These are phyloP conservation scores for Tolypocladium capitatum DNA, from an alignment of 2,329 filamentous ascomycete genomes.

Conservation along the genomic window DNA sequence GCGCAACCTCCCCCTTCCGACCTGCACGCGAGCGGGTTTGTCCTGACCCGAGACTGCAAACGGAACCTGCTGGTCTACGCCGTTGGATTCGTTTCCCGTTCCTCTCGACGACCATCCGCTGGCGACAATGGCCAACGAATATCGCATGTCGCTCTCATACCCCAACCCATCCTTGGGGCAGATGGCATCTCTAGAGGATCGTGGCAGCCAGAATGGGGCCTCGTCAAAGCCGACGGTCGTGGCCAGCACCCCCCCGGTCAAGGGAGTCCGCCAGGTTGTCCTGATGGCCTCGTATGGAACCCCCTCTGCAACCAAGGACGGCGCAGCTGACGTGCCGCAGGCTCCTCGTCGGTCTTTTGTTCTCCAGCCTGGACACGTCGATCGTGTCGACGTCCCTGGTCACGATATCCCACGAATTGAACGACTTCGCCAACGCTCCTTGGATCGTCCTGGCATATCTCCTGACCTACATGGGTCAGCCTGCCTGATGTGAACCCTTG, in stretches of 20 bases:
- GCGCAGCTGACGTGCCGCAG: constrained; percentile 17
- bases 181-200: constrained; percentile 5
- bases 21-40: not conserved
- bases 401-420: constrained; percentile 39
- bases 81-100: not conserved
- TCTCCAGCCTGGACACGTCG: constrained; percentile 43
- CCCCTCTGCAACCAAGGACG: not conserved
- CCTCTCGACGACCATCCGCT: too few relatives aligned
- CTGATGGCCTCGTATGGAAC: constrained; percentile 22
- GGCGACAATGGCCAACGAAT: constrained; percentile 1
- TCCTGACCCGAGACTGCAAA: not conserved
- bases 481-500: not conserved
- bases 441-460: constrained; percentile 45
- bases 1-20: not conserved
- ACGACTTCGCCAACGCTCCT: constrained; percentile 36
- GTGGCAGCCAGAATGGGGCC: not conserved
- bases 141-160: constrained; percentile 7
- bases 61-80: not conserved
- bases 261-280: constrained; percentile 11
- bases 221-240: not conserved
- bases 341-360: constrained; percentile 38
- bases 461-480: constrained; percentile 40
- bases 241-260: not conserved
- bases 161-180: constrained; percentile 12
- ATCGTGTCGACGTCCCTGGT: constrained; percentile 45